Conservation (phyloP, 768 basidiomycete species). For the Pulveroboletus sp. region DNA sequence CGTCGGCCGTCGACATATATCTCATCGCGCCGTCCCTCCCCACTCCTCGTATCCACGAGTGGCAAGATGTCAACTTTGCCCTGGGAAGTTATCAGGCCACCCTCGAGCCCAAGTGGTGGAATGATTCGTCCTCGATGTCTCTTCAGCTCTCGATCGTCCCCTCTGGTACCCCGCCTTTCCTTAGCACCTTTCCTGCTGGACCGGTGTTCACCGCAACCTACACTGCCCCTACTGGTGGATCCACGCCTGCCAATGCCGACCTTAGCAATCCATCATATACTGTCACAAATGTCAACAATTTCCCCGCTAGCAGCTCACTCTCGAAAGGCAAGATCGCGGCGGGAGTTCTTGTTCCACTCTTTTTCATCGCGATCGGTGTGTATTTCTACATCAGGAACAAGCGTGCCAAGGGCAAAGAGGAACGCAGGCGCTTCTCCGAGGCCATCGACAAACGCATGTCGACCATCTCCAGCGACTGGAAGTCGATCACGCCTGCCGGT, state of each 20-base stretch:
- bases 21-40: conserved; percentile 49
- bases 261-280: conserved; percentile 26
- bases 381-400: conserved; percentile 49
- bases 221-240: conserved; percentile 37
- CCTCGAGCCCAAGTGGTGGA: conserved; percentile 70
- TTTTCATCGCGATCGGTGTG: conserved; percentile 46
- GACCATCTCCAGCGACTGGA: conserved; percentile 76
- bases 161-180: conserved; percentile 45
- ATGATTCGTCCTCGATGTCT: conserved; percentile 40
- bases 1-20: conserved; percentile 59
- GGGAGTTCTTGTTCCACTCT: conserved; percentile 54
- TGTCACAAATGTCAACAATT: conserved; percentile 38
- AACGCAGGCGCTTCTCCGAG: conserved; percentile 58
- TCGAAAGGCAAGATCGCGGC: conserved; percentile 62
- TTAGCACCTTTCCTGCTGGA: conserved; percentile 53
- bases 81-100: conserved; percentile 45
- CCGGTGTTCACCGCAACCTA: conserved; percentile 69
- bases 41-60: conserved; percentile 49
- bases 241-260: conserved; percentile 39
- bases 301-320: conserved; percentile 32
- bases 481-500: conserved; percentile 61
- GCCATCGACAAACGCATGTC: conserved; percentile 80
- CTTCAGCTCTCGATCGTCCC: conserved; percentile 62
- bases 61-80: conserved; percentile 47
- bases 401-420: conserved; percentile 45